Base-by-base conservation (phyloP, 106 monocot genomes). In the Amphibolis antarctica region DNA sequence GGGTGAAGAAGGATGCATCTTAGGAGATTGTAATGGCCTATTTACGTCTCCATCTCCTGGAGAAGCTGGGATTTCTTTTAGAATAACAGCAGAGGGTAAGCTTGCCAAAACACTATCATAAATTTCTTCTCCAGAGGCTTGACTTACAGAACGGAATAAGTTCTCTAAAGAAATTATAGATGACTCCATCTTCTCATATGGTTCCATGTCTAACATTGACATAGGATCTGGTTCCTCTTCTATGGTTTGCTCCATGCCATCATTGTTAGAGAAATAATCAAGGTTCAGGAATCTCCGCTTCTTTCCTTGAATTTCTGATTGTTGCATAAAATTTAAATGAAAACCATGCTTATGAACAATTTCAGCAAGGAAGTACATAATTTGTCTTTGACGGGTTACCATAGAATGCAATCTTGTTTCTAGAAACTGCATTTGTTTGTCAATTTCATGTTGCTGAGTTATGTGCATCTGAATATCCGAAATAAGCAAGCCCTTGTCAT, bases 111-210 rank as follows among this genome's bases (percentile, higher is more conserved):
- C 42, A 31, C 22, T 59, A 64, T 86, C 79, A 53, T 73, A 63
- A 27, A 79, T 64, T 29, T 84, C 82, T 70, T 76, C 71, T 1
- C 86, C 93, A 55, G 73, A 89, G 15, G 75, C 79, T 67, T 72
- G 66, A 59, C 82, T 76, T 11, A 80, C 89, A 47, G 63, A 72
- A 23, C 51, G 83, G 28, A 96, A 80, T 19, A 96, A 78, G 27
- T 51, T 78, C 67, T 96, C 94, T 69, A 96, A 80, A 6, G 83
- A 84, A 68, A 72, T 76, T 59, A 96, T 76, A 15, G 89, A 84
- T 43, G 84, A 84, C 55, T 96, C 89, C 80, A 96, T 86, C 77
- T 76, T 89, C 21, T 84, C 84, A 66, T 89, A 82, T 56, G 83
- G 80, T 26, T 94, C 89, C 0, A 70, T 64, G 54, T 80, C 75